phyloP scores from a whole-genome alignment of 1,284 basidiomycete genomes.

The Taiwanofungus camphoratus region DNA sequence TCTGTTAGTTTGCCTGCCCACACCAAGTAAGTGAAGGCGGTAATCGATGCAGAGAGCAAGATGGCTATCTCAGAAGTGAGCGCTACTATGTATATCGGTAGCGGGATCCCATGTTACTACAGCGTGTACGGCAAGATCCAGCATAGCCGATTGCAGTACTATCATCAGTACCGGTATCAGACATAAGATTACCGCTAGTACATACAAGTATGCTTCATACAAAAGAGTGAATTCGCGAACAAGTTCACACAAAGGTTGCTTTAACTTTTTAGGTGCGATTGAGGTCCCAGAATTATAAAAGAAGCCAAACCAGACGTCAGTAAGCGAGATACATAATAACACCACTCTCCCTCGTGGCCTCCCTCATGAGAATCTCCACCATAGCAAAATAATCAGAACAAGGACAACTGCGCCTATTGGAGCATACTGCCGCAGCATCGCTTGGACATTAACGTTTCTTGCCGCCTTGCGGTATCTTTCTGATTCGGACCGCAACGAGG shows the following conservation, averaged over 20 bases:
- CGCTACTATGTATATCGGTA: conserved; percentile 4
- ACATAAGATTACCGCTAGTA: neutral
- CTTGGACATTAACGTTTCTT: conserved; percentile 90
- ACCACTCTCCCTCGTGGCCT: neutral
- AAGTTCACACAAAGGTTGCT: neutral
- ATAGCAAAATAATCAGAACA: conserved; percentile 82
- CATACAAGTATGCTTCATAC: neutral
- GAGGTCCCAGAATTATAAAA: too few relatives aligned
- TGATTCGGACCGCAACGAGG: conserved; percentile 93
- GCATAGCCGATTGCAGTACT: neutral
- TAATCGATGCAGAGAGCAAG: conserved; percentile 8
- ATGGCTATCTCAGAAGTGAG: conserved; percentile 10
- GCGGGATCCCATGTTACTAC: conserved; percentile 8
- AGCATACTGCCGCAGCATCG: conserved; percentile 93
- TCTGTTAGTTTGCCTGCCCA: neutral
- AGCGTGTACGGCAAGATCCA: conserved; percentile 25
- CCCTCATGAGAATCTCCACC: conserved; percentile 78
- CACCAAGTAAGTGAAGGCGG: conserved; percentile 1
- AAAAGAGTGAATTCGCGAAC: neutral
- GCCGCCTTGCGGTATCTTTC: conserved; percentile 97
- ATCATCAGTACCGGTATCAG: neutral
- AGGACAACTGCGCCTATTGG: conserved; percentile 80
- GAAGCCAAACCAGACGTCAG: too few relatives aligned
- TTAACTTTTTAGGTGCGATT: too few relatives aligned
- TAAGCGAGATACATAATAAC: neutral